Conservation (phyloP, 2,329 filamentous ascomycete genomes). For the Penicillium sp. region DNA sequence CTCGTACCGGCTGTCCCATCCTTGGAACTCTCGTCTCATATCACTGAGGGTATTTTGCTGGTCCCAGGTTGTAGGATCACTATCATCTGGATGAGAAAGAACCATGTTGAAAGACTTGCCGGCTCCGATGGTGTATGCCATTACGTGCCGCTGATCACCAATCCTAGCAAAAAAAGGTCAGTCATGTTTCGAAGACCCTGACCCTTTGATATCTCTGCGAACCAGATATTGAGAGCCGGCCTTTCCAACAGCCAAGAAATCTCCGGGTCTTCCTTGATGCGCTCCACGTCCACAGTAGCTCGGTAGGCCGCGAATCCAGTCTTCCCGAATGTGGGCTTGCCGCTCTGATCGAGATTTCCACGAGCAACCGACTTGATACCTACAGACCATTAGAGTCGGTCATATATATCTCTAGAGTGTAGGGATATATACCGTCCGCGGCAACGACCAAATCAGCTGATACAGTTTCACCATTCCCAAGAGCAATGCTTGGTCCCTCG, state of each 20-base stretch:
- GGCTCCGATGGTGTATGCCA: constrained; percentile 45
- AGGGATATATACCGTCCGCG: constrained; percentile 19
- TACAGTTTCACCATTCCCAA: constrained; percentile 6
- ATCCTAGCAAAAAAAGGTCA: constrained; percentile 13
- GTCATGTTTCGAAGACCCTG: not conserved
- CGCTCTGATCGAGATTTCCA: constrained; percentile 1
- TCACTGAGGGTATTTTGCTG: constrained; percentile 28
- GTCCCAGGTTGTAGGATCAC: constrained; percentile 35
- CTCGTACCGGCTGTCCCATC: constrained; percentile 23
- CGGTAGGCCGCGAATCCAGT: constrained; percentile 47
- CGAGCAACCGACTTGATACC: constrained; percentile 26
- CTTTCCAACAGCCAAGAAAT: constrained; percentile 43
- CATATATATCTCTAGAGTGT: too few relatives aligned
- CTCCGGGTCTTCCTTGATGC: constrained; percentile 40
- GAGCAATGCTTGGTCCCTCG: constrained; percentile 5
- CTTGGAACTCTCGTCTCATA: constrained; percentile 30
- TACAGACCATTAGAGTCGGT: not conserved
- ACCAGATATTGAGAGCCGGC: constrained; percentile 45
- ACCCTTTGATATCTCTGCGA: not conserved
- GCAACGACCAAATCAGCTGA: constrained; percentile 22
- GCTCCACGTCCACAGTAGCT: constrained; percentile 41
- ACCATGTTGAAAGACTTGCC: constrained; percentile 51
- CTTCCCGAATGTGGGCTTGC: constrained; percentile 5
- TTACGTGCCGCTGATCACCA: constrained; percentile 41
- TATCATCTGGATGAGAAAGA: constrained; percentile 44